Evolutionary conservation across 2,329 filamentous ascomycete genomes (phyloP).

Genomic region (Graphilbum ipis-grandicollis): DNA sequence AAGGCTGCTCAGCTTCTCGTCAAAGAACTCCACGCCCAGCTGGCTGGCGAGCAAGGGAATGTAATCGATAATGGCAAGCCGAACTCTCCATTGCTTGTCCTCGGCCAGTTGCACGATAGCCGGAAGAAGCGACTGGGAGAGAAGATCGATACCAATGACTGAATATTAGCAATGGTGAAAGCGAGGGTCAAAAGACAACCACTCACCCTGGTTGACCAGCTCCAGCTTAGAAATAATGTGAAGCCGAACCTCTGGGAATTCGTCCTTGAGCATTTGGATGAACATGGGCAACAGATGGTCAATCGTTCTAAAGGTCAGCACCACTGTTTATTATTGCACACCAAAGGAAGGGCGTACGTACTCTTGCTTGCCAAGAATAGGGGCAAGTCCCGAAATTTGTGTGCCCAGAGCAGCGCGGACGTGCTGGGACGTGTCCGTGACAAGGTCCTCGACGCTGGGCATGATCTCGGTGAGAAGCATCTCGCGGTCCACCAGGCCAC

Average conservation of each 20-base stretch:
- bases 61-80: conserved; percentile 97
- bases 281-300: conserved; percentile 97
- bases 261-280: conserved; percentile 97
- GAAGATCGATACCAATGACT: conserved; percentile 95
- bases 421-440: conserved; percentile 91
- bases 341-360: no score
- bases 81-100: conserved; percentile 98
- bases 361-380: conserved; percentile 96
- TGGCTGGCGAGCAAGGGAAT: conserved; percentile 92
- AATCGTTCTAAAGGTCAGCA: conserved; percentile 51
- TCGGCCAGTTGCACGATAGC: conserved; percentile 95
- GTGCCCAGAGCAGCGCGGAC: conserved; percentile 89
- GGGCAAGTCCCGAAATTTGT: conserved; percentile 90
- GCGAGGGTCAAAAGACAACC: conserved; percentile 7
- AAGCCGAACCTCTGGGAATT: conserved; percentile 92
- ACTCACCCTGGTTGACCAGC: conserved; percentile 76
- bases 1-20: conserved; percentile 85
- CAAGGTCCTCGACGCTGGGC: conserved; percentile 87
- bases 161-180: not conserved
- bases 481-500: conserved; percentile 68
- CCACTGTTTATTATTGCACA: no score
- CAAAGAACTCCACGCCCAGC: conserved; percentile 92
- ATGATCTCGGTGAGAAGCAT: conserved; percentile 91
- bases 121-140: conserved; percentile 90
- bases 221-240: conserved; percentile 99